Evolutionary conservation across 2,329 filamentous ascomycete species (phyloP).

Genomic region (Chaetothyriales sp.): DNA sequence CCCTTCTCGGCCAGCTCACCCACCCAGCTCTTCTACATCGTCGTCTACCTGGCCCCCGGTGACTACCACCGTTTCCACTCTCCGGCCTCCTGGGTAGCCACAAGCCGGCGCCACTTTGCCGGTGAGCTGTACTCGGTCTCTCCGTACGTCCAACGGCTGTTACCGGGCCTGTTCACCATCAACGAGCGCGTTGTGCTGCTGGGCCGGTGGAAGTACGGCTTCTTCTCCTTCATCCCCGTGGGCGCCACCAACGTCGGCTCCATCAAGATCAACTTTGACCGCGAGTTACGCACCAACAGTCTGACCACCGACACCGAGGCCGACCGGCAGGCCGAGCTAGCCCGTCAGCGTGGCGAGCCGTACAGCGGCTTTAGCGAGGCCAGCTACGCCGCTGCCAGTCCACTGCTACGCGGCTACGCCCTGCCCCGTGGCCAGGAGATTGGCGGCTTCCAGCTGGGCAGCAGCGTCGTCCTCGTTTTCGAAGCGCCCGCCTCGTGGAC

Average conservation of each 20-base stretch:
- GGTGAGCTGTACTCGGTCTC: conserved; percentile 92
- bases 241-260: conserved; percentile 95
- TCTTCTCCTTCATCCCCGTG: conserved; percentile 91
- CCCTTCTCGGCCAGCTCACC: conserved; percentile 37
- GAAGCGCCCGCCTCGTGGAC: conserved; percentile 81
- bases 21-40: conserved; percentile 75
- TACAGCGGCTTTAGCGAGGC: conserved; percentile 90
- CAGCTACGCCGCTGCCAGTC: conserved; percentile 64
- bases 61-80: conserved; percentile 99
- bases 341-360: conserved; percentile 57
- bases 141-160: conserved; percentile 79
- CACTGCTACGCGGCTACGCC: conserved; percentile 66
- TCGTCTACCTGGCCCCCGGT: conserved; percentile 89
- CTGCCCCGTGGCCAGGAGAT: conserved; percentile 84
- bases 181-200: conserved; percentile 92
- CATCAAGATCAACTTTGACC: conserved; percentile 93
- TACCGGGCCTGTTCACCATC: conserved; percentile 87
- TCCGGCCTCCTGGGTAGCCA: conserved; percentile 86
- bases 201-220: conserved; percentile 89
- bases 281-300: conserved; percentile 82
- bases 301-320: conserved; percentile 84
- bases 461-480: conserved; percentile 88
- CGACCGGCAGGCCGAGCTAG: conserved; percentile 69
- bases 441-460: conserved; percentile 93
- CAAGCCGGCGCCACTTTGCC: conserved; percentile 88